A percentile compares a stretch with the other conserved stretches of the same genome.
phyloP scores from a whole-genome alignment of 305 asterid species.

The Rubia balearica region DNA sequence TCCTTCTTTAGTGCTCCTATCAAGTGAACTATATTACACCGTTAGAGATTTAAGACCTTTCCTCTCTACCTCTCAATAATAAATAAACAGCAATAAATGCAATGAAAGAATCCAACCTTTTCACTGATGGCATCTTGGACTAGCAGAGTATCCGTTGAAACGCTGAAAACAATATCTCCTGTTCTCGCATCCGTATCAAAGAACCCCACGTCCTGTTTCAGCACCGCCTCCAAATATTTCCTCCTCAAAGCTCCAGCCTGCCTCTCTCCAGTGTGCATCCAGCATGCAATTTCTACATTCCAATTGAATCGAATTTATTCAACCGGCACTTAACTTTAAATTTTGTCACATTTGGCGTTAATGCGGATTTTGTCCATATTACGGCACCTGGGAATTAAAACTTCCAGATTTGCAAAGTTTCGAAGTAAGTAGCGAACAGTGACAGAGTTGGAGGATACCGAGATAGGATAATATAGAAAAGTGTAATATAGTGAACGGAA shows the following conservation, averaged over 20 bases:
- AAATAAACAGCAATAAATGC: slow-evolving; percentile 10
- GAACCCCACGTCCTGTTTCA: slow-evolving; percentile 98
- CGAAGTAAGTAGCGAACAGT: slow-evolving; percentile 10
- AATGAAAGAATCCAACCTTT: slow-evolving; percentile 42
- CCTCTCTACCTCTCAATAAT: neutral
- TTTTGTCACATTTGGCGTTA: neutral
- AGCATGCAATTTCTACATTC: slow-evolving; percentile 77
- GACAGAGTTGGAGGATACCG: slow-evolving; percentile 52
- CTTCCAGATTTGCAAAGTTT: neutral
- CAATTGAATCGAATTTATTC: neutral
- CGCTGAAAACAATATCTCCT: slow-evolving; percentile 96
- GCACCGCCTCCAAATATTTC: slow-evolving; percentile 86
- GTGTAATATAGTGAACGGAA: slow-evolving; percentile 29
- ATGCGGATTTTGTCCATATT: slow-evolving; percentile 1
- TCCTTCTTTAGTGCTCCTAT: slow-evolving; percentile 4
- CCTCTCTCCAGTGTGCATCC: slow-evolving; percentile 98
- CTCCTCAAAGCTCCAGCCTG: slow-evolving; percentile 80
- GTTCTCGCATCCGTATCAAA: slow-evolving; percentile 98
- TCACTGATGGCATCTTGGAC: slow-evolving; percentile 99
- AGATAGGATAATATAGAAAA: slow-evolving; percentile 29
- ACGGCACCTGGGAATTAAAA: slow-evolving; percentile 5
- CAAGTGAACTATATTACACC: slow-evolving; percentile 13
- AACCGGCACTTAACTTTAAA: neutral
- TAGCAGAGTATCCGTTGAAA: slow-evolving; percentile 93
- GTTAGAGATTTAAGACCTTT: neutral